These are phyloP conservation scores for Neurospora pannonica DNA, from an alignment of 495 filamentous ascomycete genomes.

Conservation along the genomic window DNA sequence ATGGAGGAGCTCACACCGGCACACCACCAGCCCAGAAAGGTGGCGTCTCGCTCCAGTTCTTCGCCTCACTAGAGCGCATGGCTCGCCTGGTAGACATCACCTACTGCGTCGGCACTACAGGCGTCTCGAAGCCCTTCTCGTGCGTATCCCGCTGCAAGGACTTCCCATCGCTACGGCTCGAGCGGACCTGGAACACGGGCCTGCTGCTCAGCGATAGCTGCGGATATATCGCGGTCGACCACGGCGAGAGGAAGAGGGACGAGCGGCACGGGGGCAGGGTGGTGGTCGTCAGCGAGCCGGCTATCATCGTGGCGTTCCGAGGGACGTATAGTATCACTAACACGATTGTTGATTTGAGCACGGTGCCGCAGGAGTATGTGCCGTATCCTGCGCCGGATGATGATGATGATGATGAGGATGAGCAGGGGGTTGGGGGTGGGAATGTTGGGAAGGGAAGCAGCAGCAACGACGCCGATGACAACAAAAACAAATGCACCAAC, in stretches of 20 bases:
- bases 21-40: conserved; percentile 3
- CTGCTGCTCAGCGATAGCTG: conserved; percentile 80
- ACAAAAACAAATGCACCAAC: conserved; percentile 51
- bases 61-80: conserved; percentile 73
- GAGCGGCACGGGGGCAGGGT: conserved; percentile 23
- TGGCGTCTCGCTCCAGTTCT: conserved; percentile 55
- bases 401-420: conserved; percentile 32
- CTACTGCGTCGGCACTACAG: conserved; percentile 82
- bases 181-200: conserved; percentile 85
- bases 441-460: conserved; percentile 1
- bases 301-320: conserved; percentile 83
- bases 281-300: conserved; percentile 15
- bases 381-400: conserved; percentile 60
- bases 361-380: conserved; percentile 79
- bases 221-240: conserved; percentile 84
- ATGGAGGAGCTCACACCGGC: neutral
- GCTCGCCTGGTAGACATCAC: conserved; percentile 86
- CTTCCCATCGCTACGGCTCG: conserved; percentile 67
- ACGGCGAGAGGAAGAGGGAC: conserved; percentile 27
- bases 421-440: conserved; percentile 8
- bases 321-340: conserved; percentile 91
- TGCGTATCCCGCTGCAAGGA: conserved; percentile 78
- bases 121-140: conserved; percentile 69
- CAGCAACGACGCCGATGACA: no score
- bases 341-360: conserved; percentile 79